Evolutionary conservation across 2,329 filamentous ascomycete genomes (phyloP).

Genomic region (Microsporum canis): DNA sequence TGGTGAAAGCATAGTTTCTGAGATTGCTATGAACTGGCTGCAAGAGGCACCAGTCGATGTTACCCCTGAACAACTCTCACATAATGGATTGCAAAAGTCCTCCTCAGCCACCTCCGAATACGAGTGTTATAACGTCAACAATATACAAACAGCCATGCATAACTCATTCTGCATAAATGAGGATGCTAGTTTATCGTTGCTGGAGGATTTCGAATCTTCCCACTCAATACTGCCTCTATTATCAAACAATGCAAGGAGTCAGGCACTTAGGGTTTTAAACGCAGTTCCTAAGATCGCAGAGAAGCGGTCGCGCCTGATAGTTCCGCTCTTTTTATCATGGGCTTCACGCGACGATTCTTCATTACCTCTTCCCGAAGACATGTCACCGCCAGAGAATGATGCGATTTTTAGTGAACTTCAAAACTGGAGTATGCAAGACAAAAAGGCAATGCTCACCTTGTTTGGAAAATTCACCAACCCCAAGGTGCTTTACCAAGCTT

Average conservation of each 20-base stretch:
- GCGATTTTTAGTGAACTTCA: constrained; percentile 17
- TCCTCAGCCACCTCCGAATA: constrained; percentile 45
- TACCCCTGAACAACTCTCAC: not conserved
- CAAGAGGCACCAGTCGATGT: constrained; percentile 16
- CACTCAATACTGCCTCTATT: constrained; percentile 35
- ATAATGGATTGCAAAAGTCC: not conserved
- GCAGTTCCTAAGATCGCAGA: constrained; percentile 68
- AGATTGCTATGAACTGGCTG: constrained; percentile 70
- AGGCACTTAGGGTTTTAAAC: constrained; percentile 68
- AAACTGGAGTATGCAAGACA: constrained; percentile 49
- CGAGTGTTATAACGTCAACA: constrained; percentile 65
- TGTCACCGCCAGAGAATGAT: constrained; percentile 17
- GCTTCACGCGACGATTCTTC: constrained; percentile 44
- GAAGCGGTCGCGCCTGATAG: constrained; percentile 69
- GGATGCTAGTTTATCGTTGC: constrained; percentile 48
- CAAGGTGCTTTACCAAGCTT: constrained; percentile 64
- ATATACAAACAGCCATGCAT: constrained; percentile 44
- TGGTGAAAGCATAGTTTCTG: constrained; percentile 62
- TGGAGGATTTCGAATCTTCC: constrained; percentile 51
- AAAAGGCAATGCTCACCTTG: constrained; percentile 68
- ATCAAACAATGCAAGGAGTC: constrained; percentile 50
- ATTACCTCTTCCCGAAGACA: constrained; percentile 20
- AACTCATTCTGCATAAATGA: constrained; percentile 44
- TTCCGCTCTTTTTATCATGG: constrained; percentile 80
- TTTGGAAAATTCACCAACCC: constrained; percentile 83